Conservation (phyloP, 2,329 filamentous ascomycete genomes). For the Penicillium occitanis region DNA sequence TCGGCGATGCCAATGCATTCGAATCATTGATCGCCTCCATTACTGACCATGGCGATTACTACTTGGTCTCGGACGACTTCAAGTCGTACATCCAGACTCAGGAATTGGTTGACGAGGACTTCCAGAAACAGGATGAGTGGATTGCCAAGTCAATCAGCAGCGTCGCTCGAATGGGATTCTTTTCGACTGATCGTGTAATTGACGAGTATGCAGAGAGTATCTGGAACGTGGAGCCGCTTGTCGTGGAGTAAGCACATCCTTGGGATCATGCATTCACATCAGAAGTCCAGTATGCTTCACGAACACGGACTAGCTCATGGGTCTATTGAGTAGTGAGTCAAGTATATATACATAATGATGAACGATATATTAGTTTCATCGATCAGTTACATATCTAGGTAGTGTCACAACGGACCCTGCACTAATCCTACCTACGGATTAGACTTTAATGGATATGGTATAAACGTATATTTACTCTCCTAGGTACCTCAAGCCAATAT, state of each 20-base stretch:
- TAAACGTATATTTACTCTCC: background rate
- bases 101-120: constrained; percentile 84
- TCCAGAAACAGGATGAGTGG: constrained; percentile 91
- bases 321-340: background rate
- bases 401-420: background rate
- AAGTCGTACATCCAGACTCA: constrained; percentile 92
- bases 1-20: constrained; percentile 78
- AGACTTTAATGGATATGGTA: background rate
- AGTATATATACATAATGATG: constrained; percentile 1
- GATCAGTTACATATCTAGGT: too few relatives aligned
- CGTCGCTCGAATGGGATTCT: constrained; percentile 95
- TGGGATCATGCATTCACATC: background rate
- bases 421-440: background rate
- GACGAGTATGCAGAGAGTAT: constrained; percentile 96
- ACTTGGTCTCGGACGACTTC: constrained; percentile 97
- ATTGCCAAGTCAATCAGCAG: constrained; percentile 83
- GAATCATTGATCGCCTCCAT: constrained; percentile 80
- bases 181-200: constrained; percentile 91
- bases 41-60: constrained; percentile 92
- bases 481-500: too few relatives aligned
- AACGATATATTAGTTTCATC: background rate
- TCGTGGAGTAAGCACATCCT: constrained; percentile 31
- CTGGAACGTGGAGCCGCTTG: constrained; percentile 90
- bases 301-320: background rate
- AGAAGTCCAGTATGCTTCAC: background rate